phyloP scores from a whole-genome alignment of 1,139 yeast species.

The Saccharomyces hybrid region DNA sequence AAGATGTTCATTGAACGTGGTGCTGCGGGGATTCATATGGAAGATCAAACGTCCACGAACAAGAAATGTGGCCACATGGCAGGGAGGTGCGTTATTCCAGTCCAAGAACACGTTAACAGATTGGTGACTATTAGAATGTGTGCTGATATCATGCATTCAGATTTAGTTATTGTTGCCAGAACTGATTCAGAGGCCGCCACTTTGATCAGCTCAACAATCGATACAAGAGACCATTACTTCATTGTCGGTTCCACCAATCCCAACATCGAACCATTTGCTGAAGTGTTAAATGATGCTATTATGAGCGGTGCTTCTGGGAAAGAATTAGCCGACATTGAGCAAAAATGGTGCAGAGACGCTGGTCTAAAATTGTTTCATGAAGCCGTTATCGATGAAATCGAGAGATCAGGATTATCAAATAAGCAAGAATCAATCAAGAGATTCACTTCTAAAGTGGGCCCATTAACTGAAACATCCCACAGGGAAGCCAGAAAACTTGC shows the following conservation, averaged over 20 bases:
- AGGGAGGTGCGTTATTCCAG: constrained; percentile 95
- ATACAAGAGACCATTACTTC: constrained; percentile 89
- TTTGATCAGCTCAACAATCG: constrained; percentile 85
- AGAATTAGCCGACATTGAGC: constrained; percentile 64
- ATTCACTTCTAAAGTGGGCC: constrained; percentile 64
- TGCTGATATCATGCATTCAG: constrained; percentile 88
- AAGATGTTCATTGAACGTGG: constrained; percentile 96
- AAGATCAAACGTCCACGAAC: constrained; percentile 98
- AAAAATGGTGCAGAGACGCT: constrained; percentile 76
- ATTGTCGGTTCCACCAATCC: constrained; percentile 89
- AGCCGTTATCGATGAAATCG: constrained; percentile 82
- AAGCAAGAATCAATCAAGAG: constrained; percentile 57
- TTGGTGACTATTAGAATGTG: constrained; percentile 90
- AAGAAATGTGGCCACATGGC: constrained; percentile 97
- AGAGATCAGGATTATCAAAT: constrained; percentile 44
- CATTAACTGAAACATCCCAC: constrained; percentile 67
- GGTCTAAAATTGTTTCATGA: constrained; percentile 84
- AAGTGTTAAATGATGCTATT: constrained; percentile 79
- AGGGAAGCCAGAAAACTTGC: constrained; percentile 77
- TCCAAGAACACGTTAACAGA: constrained; percentile 93
- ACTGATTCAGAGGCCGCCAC: constrained; percentile 98
- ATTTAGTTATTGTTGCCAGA: constrained; percentile 83
- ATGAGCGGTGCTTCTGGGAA: constrained; percentile 62
- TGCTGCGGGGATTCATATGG: constrained; percentile 98
- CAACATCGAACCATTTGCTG: constrained; percentile 61